Percentiles rank a stretch among this genome's conserved stretches.
phyloP scores from a whole-genome alignment of 768 basidiomycete species.

The Suillus americanus region DNA sequence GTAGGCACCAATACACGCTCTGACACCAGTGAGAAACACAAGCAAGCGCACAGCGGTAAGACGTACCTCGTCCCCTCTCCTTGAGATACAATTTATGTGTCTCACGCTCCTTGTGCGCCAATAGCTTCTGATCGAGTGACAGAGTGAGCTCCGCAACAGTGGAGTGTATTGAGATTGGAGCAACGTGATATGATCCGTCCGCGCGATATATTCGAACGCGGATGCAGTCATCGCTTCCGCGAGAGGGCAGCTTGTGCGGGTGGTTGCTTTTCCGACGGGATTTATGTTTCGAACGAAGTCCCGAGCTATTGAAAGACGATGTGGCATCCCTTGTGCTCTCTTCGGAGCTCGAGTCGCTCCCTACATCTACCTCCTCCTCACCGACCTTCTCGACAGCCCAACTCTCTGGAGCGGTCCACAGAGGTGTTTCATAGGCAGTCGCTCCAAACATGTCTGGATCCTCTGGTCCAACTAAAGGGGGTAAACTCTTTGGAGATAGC shows the following conservation, averaged over 20 bases:
- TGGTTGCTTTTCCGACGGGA: constrained; percentile 25
- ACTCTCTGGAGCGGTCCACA: constrained; percentile 74
- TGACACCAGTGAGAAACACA: constrained; percentile 28
- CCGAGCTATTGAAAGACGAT: constrained; percentile 10
- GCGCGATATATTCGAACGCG: constrained; percentile 77
- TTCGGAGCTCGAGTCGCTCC: constrained; percentile 45
- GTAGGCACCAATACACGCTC: constrained; percentile 81
- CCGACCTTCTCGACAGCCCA: constrained; percentile 67
- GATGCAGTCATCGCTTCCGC: constrained; percentile 33
- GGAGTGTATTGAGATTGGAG: constrained; percentile 58
- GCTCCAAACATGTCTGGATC: constrained; percentile 9
- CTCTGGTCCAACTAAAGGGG: constrained; percentile 14
- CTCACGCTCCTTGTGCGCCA: constrained; percentile 50
- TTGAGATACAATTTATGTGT: constrained; percentile 71
- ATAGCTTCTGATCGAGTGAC: constrained; percentile 57
- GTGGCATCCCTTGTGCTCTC: constrained; percentile 20
- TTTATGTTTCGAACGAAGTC: constrained; percentile 18
- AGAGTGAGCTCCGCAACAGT: constrained; percentile 70
- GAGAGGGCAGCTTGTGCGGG: constrained; percentile 17
- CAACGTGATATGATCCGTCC: constrained; percentile 70
- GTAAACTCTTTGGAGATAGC: constrained; percentile 53
- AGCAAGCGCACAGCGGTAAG: background rate
- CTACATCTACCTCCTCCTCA: constrained; percentile 34
- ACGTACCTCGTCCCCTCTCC: constrained; percentile 73
- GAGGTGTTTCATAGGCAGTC: constrained; percentile 24